Conservation (phyloP, 139 green algal species). For the Mychonastes homosphaera region DNA sequence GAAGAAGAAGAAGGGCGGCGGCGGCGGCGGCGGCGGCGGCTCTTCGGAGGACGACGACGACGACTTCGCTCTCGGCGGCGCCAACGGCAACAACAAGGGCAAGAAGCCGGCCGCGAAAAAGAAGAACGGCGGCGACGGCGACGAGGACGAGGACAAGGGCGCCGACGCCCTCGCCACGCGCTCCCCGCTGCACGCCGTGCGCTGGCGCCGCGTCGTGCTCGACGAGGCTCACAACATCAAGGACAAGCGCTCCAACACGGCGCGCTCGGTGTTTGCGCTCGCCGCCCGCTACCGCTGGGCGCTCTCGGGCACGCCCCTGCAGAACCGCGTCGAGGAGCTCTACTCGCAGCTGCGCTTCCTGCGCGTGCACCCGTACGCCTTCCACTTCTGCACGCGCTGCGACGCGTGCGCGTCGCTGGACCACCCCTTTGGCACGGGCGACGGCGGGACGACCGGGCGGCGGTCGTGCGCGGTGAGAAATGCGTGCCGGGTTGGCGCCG, state of each 20-base stretch:
- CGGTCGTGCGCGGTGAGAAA: no score
- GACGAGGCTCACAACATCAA: conserved; percentile 91
- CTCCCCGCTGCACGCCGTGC: conserved; percentile 15
- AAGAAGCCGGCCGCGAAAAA: conserved; percentile 8
- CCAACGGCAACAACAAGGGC: neutral
- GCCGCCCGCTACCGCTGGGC: conserved; percentile 58
- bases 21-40: neutral
- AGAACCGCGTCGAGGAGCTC: conserved; percentile 85
- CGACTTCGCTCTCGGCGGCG: neutral
- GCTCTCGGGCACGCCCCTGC: conserved; percentile 72
- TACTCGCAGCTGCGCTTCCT: conserved; percentile 87
- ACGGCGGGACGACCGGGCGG: no score
- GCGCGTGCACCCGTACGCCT: conserved; percentile 72
- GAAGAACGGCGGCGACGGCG: conserved; percentile 11
- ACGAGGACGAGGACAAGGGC: conserved; percentile 6
- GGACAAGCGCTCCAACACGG: conserved; percentile 63
- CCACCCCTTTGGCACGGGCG: conserved; percentile 47
- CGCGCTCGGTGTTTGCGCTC: conserved; percentile 78
- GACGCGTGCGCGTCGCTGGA: conserved; percentile 62
- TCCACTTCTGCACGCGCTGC: conserved; percentile 85
- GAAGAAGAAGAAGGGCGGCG: conserved; percentile 14
- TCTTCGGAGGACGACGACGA: neutral
- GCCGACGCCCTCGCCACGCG: neutral
- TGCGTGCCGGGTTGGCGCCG: no score
- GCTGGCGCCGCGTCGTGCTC: conserved; percentile 75